These are phyloP conservation scores for Nicotiana tomentosiformis DNA, from an alignment of 257 asterid species.

Conservation along the genomic window DNA sequence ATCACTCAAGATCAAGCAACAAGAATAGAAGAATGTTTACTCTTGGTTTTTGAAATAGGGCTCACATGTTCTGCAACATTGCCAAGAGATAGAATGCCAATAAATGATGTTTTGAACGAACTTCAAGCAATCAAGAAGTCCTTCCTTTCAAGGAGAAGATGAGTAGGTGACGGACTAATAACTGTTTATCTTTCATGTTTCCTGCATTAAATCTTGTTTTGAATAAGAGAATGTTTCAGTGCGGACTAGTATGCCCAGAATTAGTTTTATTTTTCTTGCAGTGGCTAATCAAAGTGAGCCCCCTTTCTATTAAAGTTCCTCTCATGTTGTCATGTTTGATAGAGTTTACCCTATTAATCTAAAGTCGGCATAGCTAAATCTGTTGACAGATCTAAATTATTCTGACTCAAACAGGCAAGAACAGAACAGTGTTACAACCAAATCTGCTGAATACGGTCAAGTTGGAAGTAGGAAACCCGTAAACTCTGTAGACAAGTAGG, in stretches of 20 bases:
- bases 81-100: constrained; percentile 21
- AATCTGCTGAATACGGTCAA: neutral
- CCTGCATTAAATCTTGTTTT: neutral
- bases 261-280: neutral
- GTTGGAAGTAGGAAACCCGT: neutral
- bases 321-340: neutral
- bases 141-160: neutral
- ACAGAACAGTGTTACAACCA: neutral
- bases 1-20: neutral
- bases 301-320: neutral
- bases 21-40: constrained; percentile 14
- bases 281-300: neutral
- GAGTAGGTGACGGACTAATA: neutral
- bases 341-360: neutral
- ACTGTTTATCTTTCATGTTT: neutral
- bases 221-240: neutral
- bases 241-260: neutral
- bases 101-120: constrained; percentile 9
- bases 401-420: neutral
- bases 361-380: neutral
- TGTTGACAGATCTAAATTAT: neutral
- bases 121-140: constrained; percentile 15
- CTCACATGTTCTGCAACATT: constrained; percentile 13
- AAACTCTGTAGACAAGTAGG: neutral
- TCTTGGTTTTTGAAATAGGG: constrained; percentile 20